These are phyloP conservation scores for Aspergillus sp. DNA, from an alignment of 2,329 filamentous ascomycete genomes.

Conservation along the genomic window DNA sequence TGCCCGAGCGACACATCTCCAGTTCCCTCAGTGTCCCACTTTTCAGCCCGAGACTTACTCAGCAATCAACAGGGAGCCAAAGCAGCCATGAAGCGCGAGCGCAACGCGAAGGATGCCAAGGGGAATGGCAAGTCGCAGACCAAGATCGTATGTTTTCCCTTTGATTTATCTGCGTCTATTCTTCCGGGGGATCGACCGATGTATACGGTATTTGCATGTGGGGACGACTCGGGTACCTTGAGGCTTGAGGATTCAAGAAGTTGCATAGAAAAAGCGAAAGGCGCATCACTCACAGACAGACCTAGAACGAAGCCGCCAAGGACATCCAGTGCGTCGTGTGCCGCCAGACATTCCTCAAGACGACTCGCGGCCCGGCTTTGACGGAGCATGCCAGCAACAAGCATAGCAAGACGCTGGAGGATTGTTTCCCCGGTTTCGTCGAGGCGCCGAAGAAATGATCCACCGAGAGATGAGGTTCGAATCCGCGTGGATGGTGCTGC, in stretches of 20 bases:
- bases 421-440: conserved; percentile 66
- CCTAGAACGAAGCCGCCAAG: conserved; percentile 72
- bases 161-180: not conserved
- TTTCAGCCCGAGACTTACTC: conserved; percentile 9
- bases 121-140: conserved; percentile 64
- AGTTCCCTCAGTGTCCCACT: conserved; percentile 1
- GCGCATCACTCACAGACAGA: conserved; percentile 4
- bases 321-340: conserved; percentile 77
- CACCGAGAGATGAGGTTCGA: not conserved
- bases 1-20: not conserved
- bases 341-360: conserved; percentile 79
- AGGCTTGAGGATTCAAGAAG: not conserved
- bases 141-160: conserved; percentile 61
- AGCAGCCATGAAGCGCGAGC: conserved; percentile 73
- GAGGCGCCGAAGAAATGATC: conserved; percentile 19
- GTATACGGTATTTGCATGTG: not conserved
- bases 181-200: not conserved
- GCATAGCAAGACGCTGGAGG: conserved; percentile 71
- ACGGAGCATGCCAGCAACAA: conserved; percentile 75
- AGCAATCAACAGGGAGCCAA: conserved; percentile 57
- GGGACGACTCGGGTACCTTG: not conserved
- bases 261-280: not conserved
- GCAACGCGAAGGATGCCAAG: conserved; percentile 66
- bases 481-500: not conserved
- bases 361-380: conserved; percentile 72